These are phyloP conservation scores for Davidsoniella eucalypti DNA, from an alignment of 2,329 filamentous ascomycete genomes.

Conservation along the genomic window DNA sequence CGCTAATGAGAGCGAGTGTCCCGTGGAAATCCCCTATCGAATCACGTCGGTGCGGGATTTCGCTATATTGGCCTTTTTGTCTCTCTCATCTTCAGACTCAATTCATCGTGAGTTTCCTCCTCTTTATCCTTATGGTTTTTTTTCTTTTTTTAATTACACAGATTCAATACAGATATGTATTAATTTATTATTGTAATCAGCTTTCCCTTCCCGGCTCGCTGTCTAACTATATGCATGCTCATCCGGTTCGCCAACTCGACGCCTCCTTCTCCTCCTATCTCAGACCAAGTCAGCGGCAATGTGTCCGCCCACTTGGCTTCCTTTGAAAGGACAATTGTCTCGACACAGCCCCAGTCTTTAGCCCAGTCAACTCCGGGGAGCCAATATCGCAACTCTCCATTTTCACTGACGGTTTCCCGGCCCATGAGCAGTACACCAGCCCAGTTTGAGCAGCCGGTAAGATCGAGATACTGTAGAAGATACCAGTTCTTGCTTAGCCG, in stretches of 20 bases:
- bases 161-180: too few species aligned
- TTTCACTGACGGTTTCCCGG: not conserved
- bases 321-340: not conserved
- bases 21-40: not conserved
- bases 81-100: not conserved
- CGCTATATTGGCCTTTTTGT: not conserved
- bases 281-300: too few species aligned
- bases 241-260: not conserved
- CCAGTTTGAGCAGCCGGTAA: not conserved
- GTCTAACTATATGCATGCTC: not conserved
- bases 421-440: not conserved
- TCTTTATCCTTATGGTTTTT: too few species aligned
- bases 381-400: not conserved
- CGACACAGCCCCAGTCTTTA: not conserved
- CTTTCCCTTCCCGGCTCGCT: not conserved
- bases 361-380: conserved; percentile 1
- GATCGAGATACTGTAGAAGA: not conserved
- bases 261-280: too few species aligned
- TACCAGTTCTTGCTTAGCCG: not conserved
- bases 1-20: too few species aligned
- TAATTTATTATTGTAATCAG: not conserved
- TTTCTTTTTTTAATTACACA: too few species aligned
- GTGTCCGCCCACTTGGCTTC: not conserved
- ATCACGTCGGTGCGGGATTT: conserved; percentile 11
- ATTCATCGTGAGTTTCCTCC: not conserved